Evolutionary conservation across 176 grass and related monocot species (phyloP), one percentile per base, ranked within the genome.

Genomic region (Carex kokanica): DNA sequence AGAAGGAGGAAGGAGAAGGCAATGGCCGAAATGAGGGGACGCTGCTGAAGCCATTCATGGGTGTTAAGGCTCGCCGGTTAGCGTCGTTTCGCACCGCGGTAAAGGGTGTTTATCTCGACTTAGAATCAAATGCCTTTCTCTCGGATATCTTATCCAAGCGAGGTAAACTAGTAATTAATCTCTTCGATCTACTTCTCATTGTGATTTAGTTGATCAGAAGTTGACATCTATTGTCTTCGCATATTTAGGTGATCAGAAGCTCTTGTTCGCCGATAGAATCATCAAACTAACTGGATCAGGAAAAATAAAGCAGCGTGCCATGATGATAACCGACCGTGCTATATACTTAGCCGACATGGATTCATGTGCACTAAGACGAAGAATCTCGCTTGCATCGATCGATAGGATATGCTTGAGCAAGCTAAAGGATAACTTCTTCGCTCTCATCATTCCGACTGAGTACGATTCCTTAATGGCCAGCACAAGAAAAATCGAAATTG

Each of bases 261-360:
- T 99, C 80, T 54, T 99, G 56, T 99, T 95, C 90, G 93, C 93
- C 1, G 96, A 99, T 75, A 95, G 83, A 45, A 86, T 99, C 31
- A 84, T 88, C 36, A 93, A 90, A 70, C 88, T 99, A 69, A 90
- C 89, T 49, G 91, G 92, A 55, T 89, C 96, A 7, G 93, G 96
- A 73, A 95, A 93, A 52, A 92, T 99, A 90, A 93, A 99, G 81
- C 86, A 85, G 58, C 89, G 85, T 51, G 84, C 87, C 25, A 74
- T 99, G 58, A 85, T 99, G 60, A 95, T 99, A 71, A 99, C 96
- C 1, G 93, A 99, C 51, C 90, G 87, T 81, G 96, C 96, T 78
- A 88, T 99, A 18, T 99, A 99, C 82, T 80, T 99, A 54, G 91
- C 93, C 25, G 93, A 99, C 74, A 88, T 93, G 13, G 91, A 99